Base-by-base conservation (phyloP, 345 rosid species). In the Schrenkiella parvula region DNA sequence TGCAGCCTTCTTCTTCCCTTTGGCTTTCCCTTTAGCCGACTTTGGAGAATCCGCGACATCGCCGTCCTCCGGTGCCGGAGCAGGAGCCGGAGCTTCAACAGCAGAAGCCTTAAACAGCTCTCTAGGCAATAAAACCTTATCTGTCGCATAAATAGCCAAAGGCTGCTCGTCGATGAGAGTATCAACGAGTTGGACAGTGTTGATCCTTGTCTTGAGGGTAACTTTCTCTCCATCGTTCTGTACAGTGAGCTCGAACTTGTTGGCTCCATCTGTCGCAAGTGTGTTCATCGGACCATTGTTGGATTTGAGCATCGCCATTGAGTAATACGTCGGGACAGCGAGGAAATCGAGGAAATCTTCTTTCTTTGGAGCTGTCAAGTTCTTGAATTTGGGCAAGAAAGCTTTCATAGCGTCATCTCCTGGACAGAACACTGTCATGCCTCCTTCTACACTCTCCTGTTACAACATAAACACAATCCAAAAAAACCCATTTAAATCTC, bases 401-500 rank as follows among this genome's bases (percentile, higher is more conserved):
- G 85, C 87, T 76, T 89, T 92, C 83, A 92, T 87, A 26, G 96
- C 75, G 67, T 85, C 96, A 37, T 95, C 99, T 52, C 84, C 71
- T 23, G 99, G 99, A 81, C 99, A 95, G 74, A 92, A 92, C 74
- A 86, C 91, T n/a, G 99, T 92, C 79, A 95, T 82, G 71, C 99
- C 99, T 83, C 98, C 97, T 18, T 76, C 87, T 26, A 81, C 21
- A 72, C 69, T 82, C 61, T 83, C 93, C 99, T 95, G 86, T 32
- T 64, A 67, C n/a, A 28, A 32, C 32, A 63, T 14, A 21, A 66
- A 46, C 64, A 60, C 18, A 8, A 50, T 8, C 31, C 52, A 58
- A 19, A 58, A 19, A 25, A 46, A 14, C 47, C 18, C 3, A 14
- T 55, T 58, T 38, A 15, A 17, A 14, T 64, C 48, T 43, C 34